phyloP scores from a whole-genome alignment of 2,329 filamentous ascomycete genomes.

The Lachnellula cervina region DNA sequence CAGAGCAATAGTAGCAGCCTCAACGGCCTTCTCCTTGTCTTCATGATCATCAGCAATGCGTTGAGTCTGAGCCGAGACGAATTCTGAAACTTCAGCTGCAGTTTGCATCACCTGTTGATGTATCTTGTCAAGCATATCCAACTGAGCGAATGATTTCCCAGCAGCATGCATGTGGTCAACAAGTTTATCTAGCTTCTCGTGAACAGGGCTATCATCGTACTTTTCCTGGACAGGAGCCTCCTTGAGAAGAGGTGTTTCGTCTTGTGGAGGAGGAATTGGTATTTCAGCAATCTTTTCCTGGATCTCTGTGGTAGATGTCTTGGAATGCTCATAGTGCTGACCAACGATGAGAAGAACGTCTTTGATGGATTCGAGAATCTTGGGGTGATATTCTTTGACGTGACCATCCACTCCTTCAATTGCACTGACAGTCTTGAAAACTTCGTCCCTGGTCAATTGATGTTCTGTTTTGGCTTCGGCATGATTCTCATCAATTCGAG shows the following conservation, averaged over 20 bases:
- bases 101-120: conserved; percentile 82
- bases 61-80: conserved; percentile 71
- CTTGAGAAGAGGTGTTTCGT: conserved; percentile 54
- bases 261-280: conserved; percentile 40
- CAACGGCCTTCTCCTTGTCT: conserved; percentile 70
- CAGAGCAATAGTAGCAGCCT: conserved; percentile 74
- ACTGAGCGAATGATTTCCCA: conserved; percentile 65
- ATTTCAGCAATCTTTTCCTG: conserved; percentile 53
- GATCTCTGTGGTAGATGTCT: conserved; percentile 54
- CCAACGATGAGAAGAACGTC: conserved; percentile 79
- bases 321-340: conserved; percentile 85
- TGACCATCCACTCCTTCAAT: conserved; percentile 75
- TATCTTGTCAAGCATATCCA: conserved; percentile 82
- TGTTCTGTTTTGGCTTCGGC: conserved; percentile 73
- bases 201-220: conserved; percentile 59
- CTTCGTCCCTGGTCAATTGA: conserved; percentile 73
- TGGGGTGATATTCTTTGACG: conserved; percentile 77
- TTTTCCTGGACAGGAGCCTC: conserved; percentile 44
- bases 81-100: conserved; percentile 76
- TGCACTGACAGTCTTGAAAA: conserved; percentile 67
- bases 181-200: conserved; percentile 53
- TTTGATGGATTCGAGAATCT: conserved; percentile 79
- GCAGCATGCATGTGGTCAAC: conserved; percentile 62
- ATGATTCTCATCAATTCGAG: conserved; percentile 71
- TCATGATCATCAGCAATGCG: conserved; percentile 74